Evolutionary conservation across 2,329 filamentous ascomycete genomes (phyloP).

Genomic region (Diatrype stigma): DNA sequence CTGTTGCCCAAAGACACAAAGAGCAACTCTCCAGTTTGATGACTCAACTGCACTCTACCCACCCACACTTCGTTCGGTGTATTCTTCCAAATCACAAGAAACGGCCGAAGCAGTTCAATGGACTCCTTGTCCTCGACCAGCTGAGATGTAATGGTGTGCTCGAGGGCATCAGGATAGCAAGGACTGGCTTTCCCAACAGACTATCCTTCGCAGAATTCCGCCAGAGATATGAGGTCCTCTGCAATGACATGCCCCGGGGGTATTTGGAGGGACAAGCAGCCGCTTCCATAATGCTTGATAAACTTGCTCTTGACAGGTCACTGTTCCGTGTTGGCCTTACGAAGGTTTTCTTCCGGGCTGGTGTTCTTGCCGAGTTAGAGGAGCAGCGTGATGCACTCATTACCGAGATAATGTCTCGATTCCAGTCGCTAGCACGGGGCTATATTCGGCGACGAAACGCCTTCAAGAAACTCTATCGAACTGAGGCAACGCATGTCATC

Average conservation of each 20-base stretch:
- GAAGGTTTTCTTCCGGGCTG: constrained; percentile 97
- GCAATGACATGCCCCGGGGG: constrained; percentile 79
- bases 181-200: constrained; percentile 94
- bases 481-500: constrained; percentile 91
- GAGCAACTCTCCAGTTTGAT: constrained; percentile 97
- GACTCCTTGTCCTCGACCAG: constrained; percentile 90
- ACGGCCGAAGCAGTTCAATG: constrained; percentile 85
- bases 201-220: constrained; percentile 91
- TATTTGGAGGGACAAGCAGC: constrained; percentile 88
- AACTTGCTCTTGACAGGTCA: constrained; percentile 76
- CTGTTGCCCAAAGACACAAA: constrained; percentile 94
- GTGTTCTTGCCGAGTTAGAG: constrained; percentile 93
- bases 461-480: constrained; percentile 89
- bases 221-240: constrained; percentile 92
- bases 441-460: constrained; percentile 84
- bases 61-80: constrained; percentile 96
- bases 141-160: constrained; percentile 98
- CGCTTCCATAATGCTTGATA: constrained; percentile 82
- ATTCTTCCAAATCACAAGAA: constrained; percentile 99
- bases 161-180: constrained; percentile 95
- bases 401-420: constrained; percentile 85
- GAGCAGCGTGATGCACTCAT: constrained; percentile 92
- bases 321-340: constrained; percentile 92
- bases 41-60: constrained; percentile 88
- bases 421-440: constrained; percentile 88